Conservation (phyloP, 495 filamentous ascomycete species). For the Aspergillus egyptiacus region DNA sequence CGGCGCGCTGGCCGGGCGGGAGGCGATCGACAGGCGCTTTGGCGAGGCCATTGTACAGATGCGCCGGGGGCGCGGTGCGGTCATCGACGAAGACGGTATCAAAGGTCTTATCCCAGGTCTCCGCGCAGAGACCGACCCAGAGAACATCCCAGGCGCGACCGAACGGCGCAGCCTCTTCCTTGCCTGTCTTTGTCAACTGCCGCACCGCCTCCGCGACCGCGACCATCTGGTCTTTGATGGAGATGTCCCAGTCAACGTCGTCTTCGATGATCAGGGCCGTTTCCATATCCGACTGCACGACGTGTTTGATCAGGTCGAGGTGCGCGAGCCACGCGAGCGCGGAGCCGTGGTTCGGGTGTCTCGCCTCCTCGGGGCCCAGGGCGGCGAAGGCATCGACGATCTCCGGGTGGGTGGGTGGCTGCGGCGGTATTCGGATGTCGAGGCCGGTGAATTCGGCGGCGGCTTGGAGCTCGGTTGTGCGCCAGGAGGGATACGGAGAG, state of each 20-base stretch:
- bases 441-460: constrained; percentile 16
- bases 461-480: constrained; percentile 12
- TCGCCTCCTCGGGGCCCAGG: background rate
- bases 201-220: constrained; percentile 13
- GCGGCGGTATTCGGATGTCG: constrained; percentile 9
- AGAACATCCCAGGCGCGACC: constrained; percentile 35
- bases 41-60: constrained; percentile 12
- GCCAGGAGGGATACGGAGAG: constrained; percentile 14
- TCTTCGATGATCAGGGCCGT: constrained; percentile 44
- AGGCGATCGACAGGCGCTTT: constrained; percentile 13
- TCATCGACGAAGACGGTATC: constrained; percentile 15
- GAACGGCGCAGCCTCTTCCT: constrained; percentile 15
- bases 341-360: constrained; percentile 14
- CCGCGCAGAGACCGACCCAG: constrained; percentile 39
- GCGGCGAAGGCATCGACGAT: constrained; percentile 10
- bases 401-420: constrained; percentile 11
- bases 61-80: constrained; percentile 7
- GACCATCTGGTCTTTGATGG: constrained; percentile 23
- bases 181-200: constrained; percentile 15
- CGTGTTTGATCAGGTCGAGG: constrained; percentile 28
- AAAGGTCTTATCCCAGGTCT: constrained; percentile 19
- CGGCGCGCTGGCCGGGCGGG: constrained; percentile 24
- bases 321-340: constrained; percentile 26
- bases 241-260: constrained; percentile 43
- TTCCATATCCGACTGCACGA: constrained; percentile 35